Percentiles rank a stretch among this genome's conserved stretches.
phyloP scores from a whole-genome alignment of 164 flowering plant genomes.

The Kalanchoe fedtschenkoi region DNA sequence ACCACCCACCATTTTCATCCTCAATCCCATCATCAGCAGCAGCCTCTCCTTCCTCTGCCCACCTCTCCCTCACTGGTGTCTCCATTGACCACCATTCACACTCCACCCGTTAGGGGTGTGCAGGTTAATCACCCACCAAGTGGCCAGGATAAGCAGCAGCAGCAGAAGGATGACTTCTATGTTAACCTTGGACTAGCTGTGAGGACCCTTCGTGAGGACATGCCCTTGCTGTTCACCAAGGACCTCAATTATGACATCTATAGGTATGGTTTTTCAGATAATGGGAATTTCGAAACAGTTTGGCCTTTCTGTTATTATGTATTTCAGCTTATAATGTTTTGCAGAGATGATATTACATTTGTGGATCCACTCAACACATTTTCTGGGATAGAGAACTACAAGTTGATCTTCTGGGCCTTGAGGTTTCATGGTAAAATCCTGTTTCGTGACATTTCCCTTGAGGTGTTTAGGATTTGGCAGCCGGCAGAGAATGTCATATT shows the following conservation, averaged over 20 bases:
- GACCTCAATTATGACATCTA: slow-evolving; percentile 86
- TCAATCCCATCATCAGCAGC: slow-evolving; percentile 9
- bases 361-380: slow-evolving; percentile 77
- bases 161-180: slow-evolving; percentile 56
- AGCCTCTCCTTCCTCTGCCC: slow-evolving; percentile 5
- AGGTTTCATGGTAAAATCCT: slow-evolving; percentile 71
- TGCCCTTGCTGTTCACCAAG: slow-evolving; percentile 59
- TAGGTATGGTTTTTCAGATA: slow-evolving; percentile 34
- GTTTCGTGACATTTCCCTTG: slow-evolving; percentile 61
- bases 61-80: slow-evolving; percentile 8
- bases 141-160: slow-evolving; percentile 33
- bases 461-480: slow-evolving; percentile 74
- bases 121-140: slow-evolving; percentile 24
- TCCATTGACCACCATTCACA: slow-evolving; percentile 29
- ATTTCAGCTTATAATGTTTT: slow-evolving; percentile 1
- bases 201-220: slow-evolving; percentile 81
- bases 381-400: slow-evolving; percentile 73
- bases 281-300: neutral
- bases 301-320: neutral
- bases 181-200: slow-evolving; percentile 80
- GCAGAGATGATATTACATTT: slow-evolving; percentile 76
- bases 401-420: slow-evolving; percentile 78
- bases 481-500: slow-evolving; percentile 69
- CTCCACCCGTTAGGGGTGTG: slow-evolving; percentile 23
- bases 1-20: slow-evolving; percentile 6